Base-by-base conservation (phyloP, 371 early-diverging fungal genomes). In the Apophysomyces trapeziformis region DNA sequence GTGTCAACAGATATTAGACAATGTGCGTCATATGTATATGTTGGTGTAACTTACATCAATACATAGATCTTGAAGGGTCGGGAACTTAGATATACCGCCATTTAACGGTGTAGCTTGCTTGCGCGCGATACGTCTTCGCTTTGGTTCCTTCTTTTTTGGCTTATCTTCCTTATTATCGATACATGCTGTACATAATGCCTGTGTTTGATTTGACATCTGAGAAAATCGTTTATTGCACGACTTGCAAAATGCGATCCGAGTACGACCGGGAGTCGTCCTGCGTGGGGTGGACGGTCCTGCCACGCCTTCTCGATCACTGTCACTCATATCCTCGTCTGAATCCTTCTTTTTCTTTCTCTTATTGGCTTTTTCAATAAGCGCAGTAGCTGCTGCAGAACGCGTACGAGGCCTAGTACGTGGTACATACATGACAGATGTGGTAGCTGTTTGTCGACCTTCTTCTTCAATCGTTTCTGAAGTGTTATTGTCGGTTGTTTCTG, bases 1-100 rank as follows among this genome's bases (percentile, higher is more conserved):
- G n/a, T 66, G 47, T 11, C 37, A 32, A 11, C 21, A 44, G 38
- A 21, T 9, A 14, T 56, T 41, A 54, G 14, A 60, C 39, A 43
- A 57, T 14, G n/a, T 5, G 38, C 11, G 18, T 43, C 32, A 60
- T 47, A 43, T 38, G 39, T 14, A 21, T 5, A 45, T n/a, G 12
- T 43, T 59, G 11, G 37, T 68, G 13, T 56, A 36, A 70, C 68
- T 57, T 72, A 92, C 87, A 61, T 83, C 71, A 60, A 91, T 90
- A 70, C 92, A 93, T 7, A 89, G 66, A 65, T 89, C 88, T 64
- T 84, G 84, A 0, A 92, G 74, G 0, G 87, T 76, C 2, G 82
- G 80, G 9, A 81, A 75, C 12, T 70, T 26, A 54, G 60, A 57
- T 63, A 68, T 59, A 62, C 60, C 11, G 61, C 69, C 60, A 73